These are phyloP conservation scores for Salvia hispanica DNA, from an alignment of 257 asterid species.

Conservation along the genomic window DNA sequence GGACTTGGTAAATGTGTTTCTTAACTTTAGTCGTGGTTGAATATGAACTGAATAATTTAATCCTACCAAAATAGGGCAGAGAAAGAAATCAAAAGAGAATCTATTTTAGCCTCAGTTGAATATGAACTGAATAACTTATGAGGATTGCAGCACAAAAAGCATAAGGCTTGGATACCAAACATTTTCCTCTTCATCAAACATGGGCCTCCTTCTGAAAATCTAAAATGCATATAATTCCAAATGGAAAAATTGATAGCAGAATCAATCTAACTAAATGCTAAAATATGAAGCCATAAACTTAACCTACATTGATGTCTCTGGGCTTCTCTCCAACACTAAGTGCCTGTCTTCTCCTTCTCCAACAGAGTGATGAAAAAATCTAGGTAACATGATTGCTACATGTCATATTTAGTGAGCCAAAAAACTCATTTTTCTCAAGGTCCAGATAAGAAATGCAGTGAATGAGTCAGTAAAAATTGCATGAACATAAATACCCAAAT, in stretches of 20 bases:
- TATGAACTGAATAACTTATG: not conserved
- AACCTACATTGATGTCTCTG: conserved; percentile 78
- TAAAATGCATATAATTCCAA: conserved; percentile 14
- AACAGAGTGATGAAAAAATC: conserved; percentile 89
- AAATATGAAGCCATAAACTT: conserved; percentile 18
- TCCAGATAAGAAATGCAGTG: conserved; percentile 21
- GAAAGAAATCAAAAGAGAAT: too few relatives aligned
- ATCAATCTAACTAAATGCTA: not conserved
- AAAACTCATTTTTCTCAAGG: not conserved
- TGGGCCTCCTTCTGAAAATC: conserved; percentile 2
- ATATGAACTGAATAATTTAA: not conserved
- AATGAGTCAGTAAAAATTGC: conserved; percentile 2
- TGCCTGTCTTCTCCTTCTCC: conserved; percentile 91
- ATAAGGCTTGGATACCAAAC: not conserved
- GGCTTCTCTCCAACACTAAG: conserved; percentile 78
- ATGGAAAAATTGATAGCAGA: not conserved
- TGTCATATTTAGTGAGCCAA: conserved; percentile 25
- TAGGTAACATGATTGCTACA: conserved; percentile 37
- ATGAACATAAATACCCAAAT: conserved; percentile 62
- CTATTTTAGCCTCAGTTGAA: not conserved
- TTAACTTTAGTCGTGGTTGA: not conserved
- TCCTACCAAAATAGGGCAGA: not conserved
- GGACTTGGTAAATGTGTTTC: not conserved
- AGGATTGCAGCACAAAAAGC: conserved; percentile 3
- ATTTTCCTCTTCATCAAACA: not conserved